Evolutionary conservation across 441 rosid species (phyloP).

Genomic region (Populus hybrid): DNA sequence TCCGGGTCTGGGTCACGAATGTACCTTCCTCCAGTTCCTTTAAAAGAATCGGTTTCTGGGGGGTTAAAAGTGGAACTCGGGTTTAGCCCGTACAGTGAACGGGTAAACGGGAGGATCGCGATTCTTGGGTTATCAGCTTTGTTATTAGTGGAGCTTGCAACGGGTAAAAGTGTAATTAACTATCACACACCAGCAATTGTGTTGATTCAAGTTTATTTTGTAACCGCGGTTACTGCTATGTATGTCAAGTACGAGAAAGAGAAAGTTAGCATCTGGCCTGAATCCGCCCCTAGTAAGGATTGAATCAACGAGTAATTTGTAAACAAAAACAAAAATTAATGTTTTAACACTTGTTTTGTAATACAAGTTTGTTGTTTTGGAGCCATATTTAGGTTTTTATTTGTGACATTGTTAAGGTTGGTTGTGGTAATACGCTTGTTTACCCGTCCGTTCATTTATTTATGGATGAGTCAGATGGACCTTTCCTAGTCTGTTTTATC

Average conservation of each 20-base stretch:
- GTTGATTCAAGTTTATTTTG: conserved; percentile 63
- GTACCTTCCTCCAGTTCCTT: conserved; percentile 67
- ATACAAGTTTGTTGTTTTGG: not conserved
- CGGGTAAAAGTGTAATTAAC: conserved; percentile 74
- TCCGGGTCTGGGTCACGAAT: conserved; percentile 29
- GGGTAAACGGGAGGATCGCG: conserved; percentile 73
- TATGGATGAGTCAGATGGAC: not conserved
- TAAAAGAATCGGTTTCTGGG: conserved; percentile 59
- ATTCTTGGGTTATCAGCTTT: conserved; percentile 66
- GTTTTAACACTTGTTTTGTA: not conserved
- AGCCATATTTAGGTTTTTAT: not conserved
- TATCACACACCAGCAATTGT: conserved; percentile 77
- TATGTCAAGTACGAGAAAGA: conserved; percentile 71
- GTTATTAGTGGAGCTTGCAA: conserved; percentile 75
- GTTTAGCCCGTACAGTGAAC: conserved; percentile 66
- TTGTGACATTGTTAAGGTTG: no score
- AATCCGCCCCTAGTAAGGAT: conserved; percentile 22
- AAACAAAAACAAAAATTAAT: not conserved
- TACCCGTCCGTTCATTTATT: not conserved
- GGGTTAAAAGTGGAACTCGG: conserved; percentile 79
- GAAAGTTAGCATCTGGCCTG: conserved; percentile 73
- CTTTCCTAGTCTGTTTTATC: not conserved
- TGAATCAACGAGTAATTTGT: conserved; percentile 5
- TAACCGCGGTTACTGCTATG: conserved; percentile 63
- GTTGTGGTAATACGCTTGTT: not conserved